These are phyloP conservation scores for Ogataea ramenticola DNA, from an alignment of 805 yeast genomes.

Conservation along the genomic window DNA sequence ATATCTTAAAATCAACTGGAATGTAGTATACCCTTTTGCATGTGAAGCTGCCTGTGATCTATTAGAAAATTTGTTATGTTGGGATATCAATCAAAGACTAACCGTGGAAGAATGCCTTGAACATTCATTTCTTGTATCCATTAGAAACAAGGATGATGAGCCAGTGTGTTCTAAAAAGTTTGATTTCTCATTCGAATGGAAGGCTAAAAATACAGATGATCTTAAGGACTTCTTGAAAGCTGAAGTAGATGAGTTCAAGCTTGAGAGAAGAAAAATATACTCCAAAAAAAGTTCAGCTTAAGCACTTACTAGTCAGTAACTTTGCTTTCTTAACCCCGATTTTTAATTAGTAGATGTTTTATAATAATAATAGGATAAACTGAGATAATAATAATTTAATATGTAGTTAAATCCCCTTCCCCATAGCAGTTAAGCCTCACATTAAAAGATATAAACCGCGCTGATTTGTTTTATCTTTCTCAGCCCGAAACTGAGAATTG, in stretches of 20 bases:
- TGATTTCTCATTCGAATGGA: constrained; percentile 62
- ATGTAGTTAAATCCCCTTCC: too few species aligned
- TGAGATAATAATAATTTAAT: too few species aligned
- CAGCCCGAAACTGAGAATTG: too few species aligned
- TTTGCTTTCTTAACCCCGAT: too few species aligned
- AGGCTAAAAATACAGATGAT: constrained; percentile 29
- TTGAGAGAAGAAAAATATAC: constrained; percentile 15
- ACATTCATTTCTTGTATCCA: constrained; percentile 46
- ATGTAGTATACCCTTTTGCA: constrained; percentile 56
- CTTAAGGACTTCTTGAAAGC: constrained; percentile 40
- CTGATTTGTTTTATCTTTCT: too few species aligned
- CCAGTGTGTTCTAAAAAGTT: constrained; percentile 43
- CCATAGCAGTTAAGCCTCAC: too few species aligned
- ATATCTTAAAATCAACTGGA: constrained; percentile 40
- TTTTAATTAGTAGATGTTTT: too few species aligned
- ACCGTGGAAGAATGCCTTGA: constrained; percentile 49
- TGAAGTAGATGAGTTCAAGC: constrained; percentile 47
- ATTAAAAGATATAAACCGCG: too few species aligned
- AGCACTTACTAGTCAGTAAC: too few species aligned
- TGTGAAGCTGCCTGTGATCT: constrained; percentile 43
- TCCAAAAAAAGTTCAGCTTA: neutral
- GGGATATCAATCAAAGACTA: constrained; percentile 54
- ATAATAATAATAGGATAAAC: too few species aligned
- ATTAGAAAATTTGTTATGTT: constrained; percentile 47
- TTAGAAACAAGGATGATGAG: constrained; percentile 53